These are phyloP conservation scores for Neonectria sp. DNA, from an alignment of 2,329 filamentous ascomycete genomes.

Conservation along the genomic window DNA sequence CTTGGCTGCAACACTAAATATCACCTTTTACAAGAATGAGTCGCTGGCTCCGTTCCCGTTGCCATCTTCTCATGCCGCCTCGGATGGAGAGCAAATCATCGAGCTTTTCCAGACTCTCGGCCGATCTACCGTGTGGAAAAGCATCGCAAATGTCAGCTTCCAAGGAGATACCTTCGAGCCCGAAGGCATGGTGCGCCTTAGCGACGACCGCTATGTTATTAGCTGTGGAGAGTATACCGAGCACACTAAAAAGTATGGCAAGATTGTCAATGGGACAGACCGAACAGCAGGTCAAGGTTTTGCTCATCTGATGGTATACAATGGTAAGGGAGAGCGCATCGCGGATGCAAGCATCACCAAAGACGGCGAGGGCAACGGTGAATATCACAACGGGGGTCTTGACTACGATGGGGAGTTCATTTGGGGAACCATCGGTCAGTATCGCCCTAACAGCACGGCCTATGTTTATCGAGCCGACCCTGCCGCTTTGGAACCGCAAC, in stretches of 20 bases:
- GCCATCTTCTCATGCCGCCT: conserved; percentile 53
- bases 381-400: conserved; percentile 64
- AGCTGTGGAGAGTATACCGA: conserved; percentile 61
- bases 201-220: conserved; percentile 60
- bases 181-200: conserved; percentile 62
- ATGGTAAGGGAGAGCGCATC: conserved; percentile 57
- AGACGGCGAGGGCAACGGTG: conserved; percentile 48
- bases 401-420: conserved; percentile 64
- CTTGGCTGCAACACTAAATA: conserved; percentile 48
- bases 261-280: conserved; percentile 67
- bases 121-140: conserved; percentile 59
- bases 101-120: conserved; percentile 53
- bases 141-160: conserved; percentile 58
- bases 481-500: conserved; percentile 51
- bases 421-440: conserved; percentile 63
- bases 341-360: conserved; percentile 61
- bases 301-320: conserved; percentile 62
- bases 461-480: conserved; percentile 59
- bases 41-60: conserved; percentile 53
- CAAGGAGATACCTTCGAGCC: conserved; percentile 64
- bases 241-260: conserved; percentile 56
- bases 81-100: conserved; percentile 55
- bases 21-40: conserved; percentile 50
- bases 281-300: conserved; percentile 60
- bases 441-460: conserved; percentile 63